These are phyloP conservation scores for Talaromyces rugulosus DNA, from an alignment of 2,329 filamentous ascomycete species.

Conservation along the genomic window DNA sequence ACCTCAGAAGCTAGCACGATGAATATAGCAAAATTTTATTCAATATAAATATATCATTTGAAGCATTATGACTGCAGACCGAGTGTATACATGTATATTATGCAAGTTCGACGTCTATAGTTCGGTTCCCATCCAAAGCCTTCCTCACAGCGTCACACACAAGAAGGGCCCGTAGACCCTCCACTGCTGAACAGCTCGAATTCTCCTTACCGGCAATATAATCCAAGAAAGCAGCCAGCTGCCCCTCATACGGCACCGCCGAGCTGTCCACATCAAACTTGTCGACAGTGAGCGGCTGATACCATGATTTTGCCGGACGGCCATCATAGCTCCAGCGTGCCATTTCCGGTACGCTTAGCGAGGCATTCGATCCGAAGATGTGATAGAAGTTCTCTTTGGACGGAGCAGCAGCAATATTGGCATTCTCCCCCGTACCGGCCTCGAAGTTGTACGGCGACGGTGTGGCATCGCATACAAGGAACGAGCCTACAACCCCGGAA, in stretches of 20 bases:
- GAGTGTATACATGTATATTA: background rate
- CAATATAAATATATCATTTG: too few relatives aligned
- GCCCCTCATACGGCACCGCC: slow-evolving; percentile 50
- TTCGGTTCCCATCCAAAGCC: background rate
- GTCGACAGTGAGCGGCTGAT: slow-evolving; percentile 30
- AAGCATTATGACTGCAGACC: too few relatives aligned
- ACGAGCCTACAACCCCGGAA: slow-evolving; percentile 54
- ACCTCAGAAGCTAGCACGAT: background rate
- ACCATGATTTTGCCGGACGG: slow-evolving; percentile 40
- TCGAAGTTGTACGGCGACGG: slow-evolving; percentile 55
- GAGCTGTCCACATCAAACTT: slow-evolving; percentile 22
- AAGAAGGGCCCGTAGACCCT: slow-evolving; percentile 49
- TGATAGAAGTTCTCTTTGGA: slow-evolving; percentile 46
- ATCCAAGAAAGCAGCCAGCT: slow-evolving; percentile 49
- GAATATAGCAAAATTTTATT: too few relatives aligned
- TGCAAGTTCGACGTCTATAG: background rate
- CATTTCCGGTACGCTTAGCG: slow-evolving; percentile 54
- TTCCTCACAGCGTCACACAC: slow-evolving; percentile 26
- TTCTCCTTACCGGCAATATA: slow-evolving; percentile 42
- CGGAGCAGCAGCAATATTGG: slow-evolving; percentile 41
- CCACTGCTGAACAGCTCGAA: slow-evolving; percentile 46
- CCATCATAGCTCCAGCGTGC: slow-evolving; percentile 45
- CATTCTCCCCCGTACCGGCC: slow-evolving; percentile 56
- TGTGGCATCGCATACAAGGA: slow-evolving; percentile 51
- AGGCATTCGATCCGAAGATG: slow-evolving; percentile 51